A percentile compares a stretch with the other conserved stretches of the same genome.
Evolutionary conservation across 2,329 filamentous ascomycete genomes (phyloP).

Genomic region (Xylaria sp.): DNA sequence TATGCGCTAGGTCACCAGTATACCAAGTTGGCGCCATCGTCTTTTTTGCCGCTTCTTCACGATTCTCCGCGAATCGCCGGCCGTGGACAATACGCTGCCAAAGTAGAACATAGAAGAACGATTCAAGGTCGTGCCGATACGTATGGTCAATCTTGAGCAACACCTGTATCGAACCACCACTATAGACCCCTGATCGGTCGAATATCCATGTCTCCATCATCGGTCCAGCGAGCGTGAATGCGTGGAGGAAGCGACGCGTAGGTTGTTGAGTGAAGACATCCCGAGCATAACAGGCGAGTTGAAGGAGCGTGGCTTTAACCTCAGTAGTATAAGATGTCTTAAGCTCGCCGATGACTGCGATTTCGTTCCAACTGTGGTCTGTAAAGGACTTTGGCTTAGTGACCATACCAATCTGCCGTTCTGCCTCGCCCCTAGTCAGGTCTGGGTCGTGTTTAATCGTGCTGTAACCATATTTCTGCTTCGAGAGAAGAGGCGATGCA

Average conservation of each 20-base stretch:
- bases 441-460: not conserved
- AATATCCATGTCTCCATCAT: conserved; percentile 13
- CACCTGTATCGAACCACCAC: conserved; percentile 10
- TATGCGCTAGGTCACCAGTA: not conserved
- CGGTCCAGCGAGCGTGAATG: conserved; percentile 3
- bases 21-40: not conserved
- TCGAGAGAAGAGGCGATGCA: not conserved
- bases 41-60: not conserved
- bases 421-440: not conserved
- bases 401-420: not conserved
- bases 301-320: conserved; percentile 6
- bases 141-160: conserved; percentile 7
- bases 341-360: not conserved
- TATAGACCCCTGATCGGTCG: conserved; percentile 9
- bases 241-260: conserved; percentile 15
- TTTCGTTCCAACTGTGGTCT: not conserved
- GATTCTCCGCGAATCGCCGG: not conserved
- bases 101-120: conserved; percentile 19
- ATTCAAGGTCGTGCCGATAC: conserved; percentile 20
- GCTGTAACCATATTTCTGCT: not conserved
- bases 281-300: conserved; percentile 3
- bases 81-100: conserved; percentile 5
- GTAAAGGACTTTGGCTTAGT: not conserved
- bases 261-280: conserved; percentile 11
- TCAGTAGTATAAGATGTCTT: not conserved